Evolutionary conservation across 495 filamentous ascomycete genomes (phyloP), one percentile per base, ranked within the genome.

Genomic region (Penicillium roqueforti): DNA sequence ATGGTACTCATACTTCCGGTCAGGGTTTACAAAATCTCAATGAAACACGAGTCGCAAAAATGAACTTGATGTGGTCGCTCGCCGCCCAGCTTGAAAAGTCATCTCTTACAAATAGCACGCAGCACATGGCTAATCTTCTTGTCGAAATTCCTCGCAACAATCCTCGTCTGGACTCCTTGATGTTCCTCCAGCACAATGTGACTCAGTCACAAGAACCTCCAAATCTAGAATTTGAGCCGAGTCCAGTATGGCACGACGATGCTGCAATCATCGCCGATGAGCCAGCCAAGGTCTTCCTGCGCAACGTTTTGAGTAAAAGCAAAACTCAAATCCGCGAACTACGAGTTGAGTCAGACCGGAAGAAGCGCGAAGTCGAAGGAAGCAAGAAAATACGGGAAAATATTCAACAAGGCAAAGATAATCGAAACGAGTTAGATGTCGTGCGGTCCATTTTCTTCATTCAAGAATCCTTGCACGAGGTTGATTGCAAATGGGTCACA

Each of bases 161-260:
- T 47, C 93, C 95, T 2, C 78, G 83, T 13, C 79, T 97, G 7
- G 95, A 99, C 66, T 95, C 91, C 25, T 87, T 92, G 76, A 99
- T 99, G 95, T 99, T 95, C 70, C 82, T 92, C 34, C 84, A 86
- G 50, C 93, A 99, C 70, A 99, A 99, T 60, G 83, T 86, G 56
- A 82, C 80, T 36, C 73, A 79, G 53, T 91, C 86, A 72, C 83
- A 88, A 56, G 95, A 97, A 64, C 95, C 95, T 2, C 55, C 76
- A 6, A 84, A 95, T 71, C 83, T 95, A 63, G 75, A 70, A 13
- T 99, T 99, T 60, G 95, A 99, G 70, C 89, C 93, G 1, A 96
- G 92, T 67, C 91, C 92, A 6, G 85, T 99, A 45, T 99, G 95
- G 95, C 89, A 96, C 63, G 93, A 99, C 60, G 92, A 96, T 60